A percentile compares a stretch with the other conserved stretches of the same genome.
phyloP scores from a whole-genome alignment of 306 rosid species.

The Medicago arabica region DNA sequence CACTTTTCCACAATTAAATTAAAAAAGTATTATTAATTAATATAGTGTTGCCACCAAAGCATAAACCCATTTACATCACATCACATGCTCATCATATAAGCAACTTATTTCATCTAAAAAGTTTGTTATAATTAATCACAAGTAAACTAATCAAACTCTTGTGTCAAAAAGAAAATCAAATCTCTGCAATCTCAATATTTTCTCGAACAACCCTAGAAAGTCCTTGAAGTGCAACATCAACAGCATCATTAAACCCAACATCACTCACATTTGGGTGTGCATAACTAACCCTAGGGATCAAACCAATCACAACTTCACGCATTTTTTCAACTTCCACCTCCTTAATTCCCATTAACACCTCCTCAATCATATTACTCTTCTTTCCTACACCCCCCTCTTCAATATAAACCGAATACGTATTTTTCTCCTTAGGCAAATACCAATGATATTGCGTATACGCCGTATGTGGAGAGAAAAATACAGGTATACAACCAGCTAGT shows the following conservation, averaged over 20 bases:
- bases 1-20: too few species aligned
- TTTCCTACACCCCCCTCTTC: conserved; percentile 51
- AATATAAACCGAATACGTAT: conserved; percentile 56
- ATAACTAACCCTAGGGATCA: conserved; percentile 63
- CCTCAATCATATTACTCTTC: conserved; percentile 52
- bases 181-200: background rate
- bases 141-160: background rate
- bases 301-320: conserved; percentile 51
- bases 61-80: background rate
- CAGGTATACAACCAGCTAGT: conserved; percentile 73
- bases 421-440: conserved; percentile 51
- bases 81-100: background rate
- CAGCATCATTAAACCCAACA: conserved; percentile 58
- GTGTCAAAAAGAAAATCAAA: background rate
- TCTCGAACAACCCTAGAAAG: conserved; percentile 15
- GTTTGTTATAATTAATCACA: background rate
- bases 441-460: conserved; percentile 75
- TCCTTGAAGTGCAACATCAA: conserved; percentile 53
- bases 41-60: too few species aligned
- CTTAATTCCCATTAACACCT: conserved; percentile 49
- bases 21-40: too few species aligned
- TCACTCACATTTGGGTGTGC: conserved; percentile 58
- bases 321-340: conserved; percentile 46
- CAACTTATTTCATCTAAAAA: too few species aligned
- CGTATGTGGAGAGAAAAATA: conserved; percentile 75